Percentiles rank a stretch among this genome's conserved stretches.
These are phyloP conservation scores for Sarcodon aspratus DNA, from an alignment of 768 basidiomycete species.

Conservation along the genomic window DNA sequence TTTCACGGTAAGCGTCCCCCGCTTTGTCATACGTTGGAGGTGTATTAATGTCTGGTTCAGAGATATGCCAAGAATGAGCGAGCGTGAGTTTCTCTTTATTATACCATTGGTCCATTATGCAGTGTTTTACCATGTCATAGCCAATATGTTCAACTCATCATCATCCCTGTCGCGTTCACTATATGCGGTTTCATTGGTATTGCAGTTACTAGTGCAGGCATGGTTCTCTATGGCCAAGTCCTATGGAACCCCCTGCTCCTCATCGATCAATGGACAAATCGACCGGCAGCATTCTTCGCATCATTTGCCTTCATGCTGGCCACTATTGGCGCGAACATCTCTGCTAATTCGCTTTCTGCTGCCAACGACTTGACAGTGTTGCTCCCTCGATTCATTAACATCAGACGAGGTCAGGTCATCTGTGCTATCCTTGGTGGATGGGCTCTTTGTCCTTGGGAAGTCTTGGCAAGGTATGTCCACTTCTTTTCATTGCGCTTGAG, in stretches of 20 bases:
- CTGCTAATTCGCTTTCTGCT: slow-evolving; percentile 50
- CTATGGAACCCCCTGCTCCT: too few species aligned
- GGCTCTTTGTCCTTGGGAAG: slow-evolving; percentile 83
- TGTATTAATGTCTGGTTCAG: slow-evolving; percentile 15
- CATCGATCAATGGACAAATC: too few species aligned
- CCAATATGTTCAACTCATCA: slow-evolving; percentile 62
- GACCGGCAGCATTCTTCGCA: too few species aligned
- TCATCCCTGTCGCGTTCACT: slow-evolving; percentile 73
- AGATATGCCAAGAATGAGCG: slow-evolving; percentile 64
- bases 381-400: slow-evolving; percentile 69
- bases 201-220: too few species aligned
- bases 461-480: slow-evolving; percentile 35
- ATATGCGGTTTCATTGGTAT: slow-evolving; percentile 72
- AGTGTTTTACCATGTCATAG: slow-evolving; percentile 22
- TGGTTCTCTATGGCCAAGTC: too few species aligned
- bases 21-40: neutral
- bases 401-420: slow-evolving; percentile 61
- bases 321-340: too few species aligned
- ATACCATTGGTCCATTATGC: too few species aligned
- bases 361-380: slow-evolving; percentile 80
- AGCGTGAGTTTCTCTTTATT: slow-evolving; percentile 30
- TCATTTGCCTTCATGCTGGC: too few species aligned
- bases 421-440: slow-evolving; percentile 80
- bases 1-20: too few species aligned
- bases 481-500: slow-evolving; percentile 1